These are phyloP conservation scores for Didymosphaeria variabile DNA, from an alignment of 2,329 filamentous ascomycete species.

Conservation along the genomic window DNA sequence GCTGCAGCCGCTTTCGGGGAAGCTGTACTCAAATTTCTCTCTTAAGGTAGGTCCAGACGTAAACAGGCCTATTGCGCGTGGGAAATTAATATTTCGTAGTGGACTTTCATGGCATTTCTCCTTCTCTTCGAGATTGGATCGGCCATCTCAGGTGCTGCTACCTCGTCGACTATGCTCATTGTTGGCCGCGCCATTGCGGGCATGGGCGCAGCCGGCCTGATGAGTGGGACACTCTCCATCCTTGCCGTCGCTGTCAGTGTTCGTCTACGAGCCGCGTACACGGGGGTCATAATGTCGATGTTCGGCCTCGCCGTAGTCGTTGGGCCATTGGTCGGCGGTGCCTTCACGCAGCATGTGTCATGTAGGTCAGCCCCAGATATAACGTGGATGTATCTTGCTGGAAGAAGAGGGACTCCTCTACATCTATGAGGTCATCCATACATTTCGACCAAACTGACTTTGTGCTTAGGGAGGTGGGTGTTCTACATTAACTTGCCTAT, in stretches of 20 bases:
- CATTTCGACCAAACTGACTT: too few relatives aligned
- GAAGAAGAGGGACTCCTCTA: too few relatives aligned
- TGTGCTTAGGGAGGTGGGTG: constrained; percentile 41
- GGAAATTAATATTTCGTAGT: constrained; percentile 34
- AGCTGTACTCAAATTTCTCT: constrained; percentile 53
- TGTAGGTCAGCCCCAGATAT: constrained; percentile 35
- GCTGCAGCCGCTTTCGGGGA: constrained; percentile 52
- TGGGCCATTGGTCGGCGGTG: constrained; percentile 50
- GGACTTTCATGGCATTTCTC: constrained; percentile 48
- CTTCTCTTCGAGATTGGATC: constrained; percentile 58
- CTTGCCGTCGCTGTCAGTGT: constrained; percentile 52
- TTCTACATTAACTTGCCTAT: constrained; percentile 59
- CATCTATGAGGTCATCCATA: too few relatives aligned
- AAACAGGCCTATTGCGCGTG: constrained; percentile 22
- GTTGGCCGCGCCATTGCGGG: constrained; percentile 59
- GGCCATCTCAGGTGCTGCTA: constrained; percentile 53
- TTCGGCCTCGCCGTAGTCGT: constrained; percentile 47
- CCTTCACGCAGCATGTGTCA: constrained; percentile 51
- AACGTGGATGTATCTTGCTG: too few relatives aligned
- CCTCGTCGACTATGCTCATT: constrained; percentile 55
- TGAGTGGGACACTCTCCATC: constrained; percentile 50
- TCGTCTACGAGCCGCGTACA: constrained; percentile 55
- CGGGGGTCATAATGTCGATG: constrained; percentile 54
- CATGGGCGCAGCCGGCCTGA: constrained; percentile 57
- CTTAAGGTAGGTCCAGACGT: constrained; percentile 43